Evolutionary conservation across 176 grass and related monocot genomes (phyloP).

Genomic region (Bolboschoenus planiculmis): DNA sequence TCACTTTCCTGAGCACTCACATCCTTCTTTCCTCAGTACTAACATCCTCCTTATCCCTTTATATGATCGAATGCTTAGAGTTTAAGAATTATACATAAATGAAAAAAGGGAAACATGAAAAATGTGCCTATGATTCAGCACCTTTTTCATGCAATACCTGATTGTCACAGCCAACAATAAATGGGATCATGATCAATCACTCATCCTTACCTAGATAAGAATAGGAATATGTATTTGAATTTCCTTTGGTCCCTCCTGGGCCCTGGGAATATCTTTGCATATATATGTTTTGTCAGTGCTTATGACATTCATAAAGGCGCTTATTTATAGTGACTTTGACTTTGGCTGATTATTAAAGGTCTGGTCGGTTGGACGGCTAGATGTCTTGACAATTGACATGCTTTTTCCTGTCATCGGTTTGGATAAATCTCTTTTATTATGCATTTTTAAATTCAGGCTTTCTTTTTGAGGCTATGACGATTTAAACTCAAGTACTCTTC

Average conservation of each 20-base stretch:
- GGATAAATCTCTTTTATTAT: neutral
- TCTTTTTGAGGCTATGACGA: neutral
- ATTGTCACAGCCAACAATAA: neutral
- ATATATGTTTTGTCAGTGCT: neutral
- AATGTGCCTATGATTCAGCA: neutral
- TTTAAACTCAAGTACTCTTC: neutral
- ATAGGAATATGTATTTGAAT: neutral
- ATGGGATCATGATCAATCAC: neutral
- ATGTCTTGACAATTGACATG: neutral
- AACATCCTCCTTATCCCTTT: neutral
- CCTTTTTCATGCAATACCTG: neutral
- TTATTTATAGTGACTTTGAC: neutral
- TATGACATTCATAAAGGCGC: neutral
- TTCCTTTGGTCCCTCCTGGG: neutral
- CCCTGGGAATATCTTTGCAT: neutral
- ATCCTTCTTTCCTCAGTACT: neutral
- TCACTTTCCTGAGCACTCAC: neutral
- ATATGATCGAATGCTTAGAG: conserved; percentile 4
- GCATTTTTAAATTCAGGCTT: neutral
- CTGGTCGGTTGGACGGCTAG: neutral
- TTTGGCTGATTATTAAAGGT: neutral
- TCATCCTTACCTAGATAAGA: neutral
- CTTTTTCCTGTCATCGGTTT: neutral
- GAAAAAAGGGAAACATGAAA: neutral
- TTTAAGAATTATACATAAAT: neutral